Conservation (phyloP, 2,329 filamentous ascomycete species). For the Exophiala phaeomuriformis region DNA sequence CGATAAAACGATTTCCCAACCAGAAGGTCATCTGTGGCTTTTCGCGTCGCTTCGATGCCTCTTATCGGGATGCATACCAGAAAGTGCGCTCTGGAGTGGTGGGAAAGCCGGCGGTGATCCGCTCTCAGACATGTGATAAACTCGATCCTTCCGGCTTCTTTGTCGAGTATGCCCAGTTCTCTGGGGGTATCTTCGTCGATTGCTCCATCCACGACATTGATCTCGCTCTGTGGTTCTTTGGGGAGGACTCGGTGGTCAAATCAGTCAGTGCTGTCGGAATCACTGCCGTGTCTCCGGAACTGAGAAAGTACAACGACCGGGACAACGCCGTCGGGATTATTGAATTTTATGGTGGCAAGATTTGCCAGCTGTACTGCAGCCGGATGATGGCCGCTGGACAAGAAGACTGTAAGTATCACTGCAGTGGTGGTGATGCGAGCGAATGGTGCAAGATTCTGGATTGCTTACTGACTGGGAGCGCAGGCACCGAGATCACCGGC, state of each 20-base stretch:
- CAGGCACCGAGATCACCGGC: conserved; percentile 56
- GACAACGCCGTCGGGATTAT: conserved; percentile 59
- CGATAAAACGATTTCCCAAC: conserved; percentile 47
- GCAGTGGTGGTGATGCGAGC: not conserved
- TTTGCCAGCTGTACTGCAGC: conserved; percentile 57
- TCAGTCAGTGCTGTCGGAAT: conserved; percentile 51
- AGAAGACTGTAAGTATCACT: conserved; percentile 41
- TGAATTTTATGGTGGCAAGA: conserved; percentile 57
- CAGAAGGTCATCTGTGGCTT: conserved; percentile 62
- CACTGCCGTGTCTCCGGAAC: conserved; percentile 52
- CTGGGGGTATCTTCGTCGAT: conserved; percentile 64
- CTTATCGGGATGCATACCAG: conserved; percentile 54
- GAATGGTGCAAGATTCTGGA: not conserved
- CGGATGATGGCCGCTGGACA: conserved; percentile 64
- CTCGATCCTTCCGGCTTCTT: conserved; percentile 60
- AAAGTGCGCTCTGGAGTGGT: conserved; percentile 50
- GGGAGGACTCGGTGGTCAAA: conserved; percentile 48
- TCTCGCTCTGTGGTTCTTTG: conserved; percentile 58
- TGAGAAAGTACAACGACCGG: conserved; percentile 52
- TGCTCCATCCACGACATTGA: conserved; percentile 66
- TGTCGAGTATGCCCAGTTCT: conserved; percentile 58
- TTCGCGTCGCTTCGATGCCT: conserved; percentile 59
- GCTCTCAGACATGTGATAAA: conserved; percentile 61
- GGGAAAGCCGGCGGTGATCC: conserved; percentile 54
- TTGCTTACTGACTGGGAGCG: not conserved